Evolutionary conservation across 805 yeast species (phyloP).

Genomic region (Starmerella sp.): DNA sequence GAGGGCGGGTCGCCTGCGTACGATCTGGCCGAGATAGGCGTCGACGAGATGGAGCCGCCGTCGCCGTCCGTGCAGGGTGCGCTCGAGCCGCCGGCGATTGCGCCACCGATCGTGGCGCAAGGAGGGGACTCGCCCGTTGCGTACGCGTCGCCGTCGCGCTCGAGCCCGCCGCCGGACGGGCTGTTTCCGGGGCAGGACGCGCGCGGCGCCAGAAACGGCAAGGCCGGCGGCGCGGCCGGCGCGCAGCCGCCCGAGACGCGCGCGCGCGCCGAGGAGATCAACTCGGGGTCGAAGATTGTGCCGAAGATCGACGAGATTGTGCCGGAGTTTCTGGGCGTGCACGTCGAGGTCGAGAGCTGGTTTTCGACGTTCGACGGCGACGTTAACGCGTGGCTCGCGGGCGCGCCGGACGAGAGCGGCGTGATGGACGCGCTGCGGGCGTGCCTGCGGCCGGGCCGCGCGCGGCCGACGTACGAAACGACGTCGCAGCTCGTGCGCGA

Average conservation of each 20-base stretch:
- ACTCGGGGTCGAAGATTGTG: conserved; percentile 17
- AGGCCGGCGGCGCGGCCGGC: neutral
- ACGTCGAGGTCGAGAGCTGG: conserved; percentile 19
- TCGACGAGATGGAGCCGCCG: conserved; percentile 16
- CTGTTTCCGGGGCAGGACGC: neutral
- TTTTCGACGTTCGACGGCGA: conserved; percentile 3
- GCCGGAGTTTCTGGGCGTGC: conserved; percentile 16
- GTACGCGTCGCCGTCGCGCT: neutral
- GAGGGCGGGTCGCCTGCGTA: neutral
- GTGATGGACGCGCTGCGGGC: neutral
- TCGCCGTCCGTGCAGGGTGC: neutral
- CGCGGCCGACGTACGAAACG: neutral
- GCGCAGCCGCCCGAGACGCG: conserved; percentile 11
- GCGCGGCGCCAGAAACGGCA: neutral
- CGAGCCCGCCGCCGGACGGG: neutral
- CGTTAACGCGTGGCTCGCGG: neutral
- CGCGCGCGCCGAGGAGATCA: conserved; percentile 23
- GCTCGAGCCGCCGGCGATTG: neutral
- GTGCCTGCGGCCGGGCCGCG: neutral
- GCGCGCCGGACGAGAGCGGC: neutral
- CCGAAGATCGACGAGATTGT: conserved; percentile 18
- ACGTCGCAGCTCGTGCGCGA: neutral
- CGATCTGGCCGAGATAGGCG: neutral
- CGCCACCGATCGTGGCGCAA: neutral
- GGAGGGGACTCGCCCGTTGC: too few relatives aligned